Conservation (phyloP, 2,329 filamentous ascomycete species). For the Trichoderma atroviride region DNA sequence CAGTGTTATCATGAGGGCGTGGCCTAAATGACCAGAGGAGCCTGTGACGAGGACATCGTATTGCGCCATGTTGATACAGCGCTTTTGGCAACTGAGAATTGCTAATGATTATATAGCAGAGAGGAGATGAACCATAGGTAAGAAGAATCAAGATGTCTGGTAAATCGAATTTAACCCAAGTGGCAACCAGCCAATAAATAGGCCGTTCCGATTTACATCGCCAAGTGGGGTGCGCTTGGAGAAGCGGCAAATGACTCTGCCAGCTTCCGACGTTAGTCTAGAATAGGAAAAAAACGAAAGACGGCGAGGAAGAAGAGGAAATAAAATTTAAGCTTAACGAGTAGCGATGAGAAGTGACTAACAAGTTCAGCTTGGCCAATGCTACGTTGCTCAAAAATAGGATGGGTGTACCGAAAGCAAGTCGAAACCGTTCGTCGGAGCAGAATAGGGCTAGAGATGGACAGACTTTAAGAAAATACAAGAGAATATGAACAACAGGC, state of each 20-base stretch:
- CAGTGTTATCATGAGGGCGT: slow-evolving; percentile 49
- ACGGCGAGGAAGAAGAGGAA: neutral
- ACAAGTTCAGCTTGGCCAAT: neutral
- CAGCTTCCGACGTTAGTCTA: slow-evolving; percentile 5
- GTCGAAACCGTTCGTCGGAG: no score
- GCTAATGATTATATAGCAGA: neutral
- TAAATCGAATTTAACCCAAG: neutral
- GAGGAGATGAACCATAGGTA: neutral
- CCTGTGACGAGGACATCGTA: slow-evolving; percentile 49
- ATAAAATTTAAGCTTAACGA: neutral
- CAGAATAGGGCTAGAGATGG: no score
- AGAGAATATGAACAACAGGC: no score
- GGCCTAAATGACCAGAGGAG: slow-evolving; percentile 51
- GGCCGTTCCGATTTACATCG: neutral
- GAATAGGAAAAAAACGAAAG: slow-evolving; percentile 1
- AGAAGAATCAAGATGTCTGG: neutral
- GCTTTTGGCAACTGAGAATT: neutral
- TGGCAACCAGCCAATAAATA: neutral
- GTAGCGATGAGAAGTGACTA: neutral
- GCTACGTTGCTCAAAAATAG: no score
- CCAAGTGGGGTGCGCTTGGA: slow-evolving; percentile 5
- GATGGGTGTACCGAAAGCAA: no score
- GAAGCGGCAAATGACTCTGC: slow-evolving; percentile 17
- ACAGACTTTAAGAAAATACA: no score
- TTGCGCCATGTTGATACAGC: slow-evolving; percentile 21